Conservation (phyloP, 768 basidiomycete genomes). For the Sarcodon aspratus region DNA sequence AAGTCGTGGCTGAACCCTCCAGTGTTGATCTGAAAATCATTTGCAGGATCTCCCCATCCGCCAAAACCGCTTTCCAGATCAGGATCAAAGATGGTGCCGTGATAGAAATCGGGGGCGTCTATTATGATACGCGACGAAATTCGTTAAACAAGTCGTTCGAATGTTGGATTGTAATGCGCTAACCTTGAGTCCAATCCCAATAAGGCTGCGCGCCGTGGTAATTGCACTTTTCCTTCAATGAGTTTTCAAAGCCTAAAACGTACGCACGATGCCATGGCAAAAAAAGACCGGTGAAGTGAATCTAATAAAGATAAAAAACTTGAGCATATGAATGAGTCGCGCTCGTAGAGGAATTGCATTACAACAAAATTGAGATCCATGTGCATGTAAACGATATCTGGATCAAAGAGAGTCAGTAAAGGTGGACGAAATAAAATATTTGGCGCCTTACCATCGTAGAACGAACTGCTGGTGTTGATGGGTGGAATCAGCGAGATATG, state of each 20-base stretch:
- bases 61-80: conserved; percentile 13
- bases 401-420: not conserved
- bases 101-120: conserved; percentile 14
- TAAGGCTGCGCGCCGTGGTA: conserved; percentile 13
- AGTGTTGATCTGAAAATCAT: conserved; percentile 12
- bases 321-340: not conserved
- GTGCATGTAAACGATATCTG: conserved; percentile 12
- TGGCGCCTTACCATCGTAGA: conserved; percentile 1
- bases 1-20: conserved; percentile 17
- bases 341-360: not conserved
- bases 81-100: conserved; percentile 11
- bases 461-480: not conserved
- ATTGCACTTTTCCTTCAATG: conserved; percentile 13
- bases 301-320: conserved; percentile 2
- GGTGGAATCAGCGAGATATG: not conserved
- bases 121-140: not conserved
- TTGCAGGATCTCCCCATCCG: conserved; percentile 14
- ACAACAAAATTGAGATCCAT: conserved; percentile 16
- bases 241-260: conserved; percentile 9
- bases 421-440: not conserved
- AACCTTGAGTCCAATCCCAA: conserved; percentile 19
- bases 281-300: conserved; percentile 14
- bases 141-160: not conserved
- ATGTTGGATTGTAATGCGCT: not conserved
- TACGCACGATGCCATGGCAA: conserved; percentile 18